A percentile compares a stretch with the other conserved stretches of the same genome.
Evolutionary conservation across 352 stramenopile species (phyloP).

Genomic region (Detonula confervacea): DNA sequence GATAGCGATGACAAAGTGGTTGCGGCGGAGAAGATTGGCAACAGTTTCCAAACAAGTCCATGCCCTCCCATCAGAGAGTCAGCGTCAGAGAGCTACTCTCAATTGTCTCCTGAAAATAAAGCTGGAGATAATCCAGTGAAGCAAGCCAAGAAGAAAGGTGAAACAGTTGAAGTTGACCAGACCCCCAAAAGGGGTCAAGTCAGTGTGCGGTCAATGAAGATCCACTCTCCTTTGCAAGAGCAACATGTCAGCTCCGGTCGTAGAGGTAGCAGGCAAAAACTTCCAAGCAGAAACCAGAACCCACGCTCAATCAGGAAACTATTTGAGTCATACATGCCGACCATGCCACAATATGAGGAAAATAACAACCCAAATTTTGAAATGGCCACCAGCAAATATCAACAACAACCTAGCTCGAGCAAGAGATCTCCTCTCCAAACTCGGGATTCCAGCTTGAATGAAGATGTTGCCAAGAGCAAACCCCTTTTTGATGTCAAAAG

Average conservation of each 20-base stretch:
- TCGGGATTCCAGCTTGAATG: neutral
- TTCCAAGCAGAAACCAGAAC: slow-evolving; percentile 10
- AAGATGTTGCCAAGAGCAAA: slow-evolving; percentile 1
- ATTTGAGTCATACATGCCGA: neutral
- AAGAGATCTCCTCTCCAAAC: slow-evolving; percentile 14
- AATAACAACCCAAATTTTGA: slow-evolving; percentile 46
- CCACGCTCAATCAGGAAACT: neutral
- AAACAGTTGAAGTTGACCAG: slow-evolving; percentile 6
- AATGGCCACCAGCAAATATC: slow-evolving; percentile 23
- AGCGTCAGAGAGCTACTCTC: slow-evolving; percentile 38
- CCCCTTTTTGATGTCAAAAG: slow-evolving; percentile 4
- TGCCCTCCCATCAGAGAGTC: slow-evolving; percentile 56
- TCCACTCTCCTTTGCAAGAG: slow-evolving; percentile 14
- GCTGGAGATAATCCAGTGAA: neutral
- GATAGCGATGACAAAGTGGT: slow-evolving; percentile 15
- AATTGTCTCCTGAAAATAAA: slow-evolving; percentile 25
- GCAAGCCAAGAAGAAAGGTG: neutral
- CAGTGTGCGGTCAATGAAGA: slow-evolving; percentile 35
- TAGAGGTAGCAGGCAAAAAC: slow-evolving; percentile 11
- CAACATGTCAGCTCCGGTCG: slow-evolving; percentile 1
- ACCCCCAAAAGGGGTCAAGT: slow-evolving; percentile 11
- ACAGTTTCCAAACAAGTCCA: slow-evolving; percentile 30
- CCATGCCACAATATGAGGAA: slow-evolving; percentile 26
- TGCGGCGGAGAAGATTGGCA: slow-evolving; percentile 12
- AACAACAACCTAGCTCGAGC: slow-evolving; percentile 4